Conservation (phyloP, 768 basidiomycete genomes). For the Ephemerocybe angulata region DNA sequence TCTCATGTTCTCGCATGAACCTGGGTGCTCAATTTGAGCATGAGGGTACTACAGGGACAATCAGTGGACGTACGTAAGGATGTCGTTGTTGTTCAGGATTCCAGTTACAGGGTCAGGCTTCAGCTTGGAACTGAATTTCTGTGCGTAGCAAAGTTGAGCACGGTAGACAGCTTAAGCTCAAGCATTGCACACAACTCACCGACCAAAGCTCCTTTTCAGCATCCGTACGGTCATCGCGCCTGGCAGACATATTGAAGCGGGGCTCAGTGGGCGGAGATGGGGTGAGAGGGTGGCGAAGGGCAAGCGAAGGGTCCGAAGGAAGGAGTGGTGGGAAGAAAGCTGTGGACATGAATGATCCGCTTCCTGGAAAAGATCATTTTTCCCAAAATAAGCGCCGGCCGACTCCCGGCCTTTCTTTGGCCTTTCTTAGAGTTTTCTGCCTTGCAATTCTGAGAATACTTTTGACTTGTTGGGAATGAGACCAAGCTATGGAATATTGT, state of each 20-base stretch:
- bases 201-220: not conserved
- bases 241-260: not conserved
- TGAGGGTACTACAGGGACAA: not conserved
- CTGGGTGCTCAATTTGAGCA: not conserved
- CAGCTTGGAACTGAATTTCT: not conserved
- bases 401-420: no score
- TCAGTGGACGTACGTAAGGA: constrained; percentile 8
- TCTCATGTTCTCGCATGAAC: constrained; percentile 12
- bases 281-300: not conserved
- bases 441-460: no score
- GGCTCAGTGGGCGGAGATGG: not conserved
- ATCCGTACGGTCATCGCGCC: not conserved
- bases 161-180: not conserved
- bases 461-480: no score
- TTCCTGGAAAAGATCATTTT: no score
- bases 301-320: not conserved
- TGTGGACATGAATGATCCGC: no score
- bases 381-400: no score
- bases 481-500: no score
- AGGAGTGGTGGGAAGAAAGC: no score
- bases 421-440: no score
- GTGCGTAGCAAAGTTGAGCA: not conserved
- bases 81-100: constrained; percentile 8
- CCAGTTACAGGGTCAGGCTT: constrained; percentile 14
- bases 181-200: not conserved